phyloP scores from a whole-genome alignment of 306 rosid species.

The Trifolium repens region DNA sequence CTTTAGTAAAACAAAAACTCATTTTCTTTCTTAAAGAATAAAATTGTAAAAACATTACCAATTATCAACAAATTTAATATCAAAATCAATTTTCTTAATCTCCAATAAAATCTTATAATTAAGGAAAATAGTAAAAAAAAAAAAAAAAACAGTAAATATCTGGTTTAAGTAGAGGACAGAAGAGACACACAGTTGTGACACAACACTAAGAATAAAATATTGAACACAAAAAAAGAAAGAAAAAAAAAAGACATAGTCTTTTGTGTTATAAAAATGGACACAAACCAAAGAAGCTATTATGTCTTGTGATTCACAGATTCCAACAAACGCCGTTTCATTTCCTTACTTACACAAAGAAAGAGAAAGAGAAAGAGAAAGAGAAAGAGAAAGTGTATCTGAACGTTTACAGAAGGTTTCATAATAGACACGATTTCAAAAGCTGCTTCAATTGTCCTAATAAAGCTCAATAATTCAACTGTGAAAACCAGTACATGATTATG shows the following conservation, averaged over 20 bases:
- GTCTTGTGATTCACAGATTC: conserved; percentile 17
- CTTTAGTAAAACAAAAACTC: too few relatives aligned
- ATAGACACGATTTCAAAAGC: conserved; percentile 30
- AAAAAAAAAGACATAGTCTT: background rate
- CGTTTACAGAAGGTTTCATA: conserved; percentile 25
- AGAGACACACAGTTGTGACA: conserved; percentile 22
- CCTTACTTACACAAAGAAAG: background rate
- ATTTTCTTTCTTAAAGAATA: too few relatives aligned
- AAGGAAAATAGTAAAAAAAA: too few relatives aligned
- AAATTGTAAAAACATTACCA: too few relatives aligned
- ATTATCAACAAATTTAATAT: too few relatives aligned
- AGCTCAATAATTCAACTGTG: conserved; percentile 28
- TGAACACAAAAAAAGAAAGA: background rate
- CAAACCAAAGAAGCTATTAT: conserved; percentile 19
- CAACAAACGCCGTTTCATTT: conserved; percentile 38
- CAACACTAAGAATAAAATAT: conserved; percentile 26
- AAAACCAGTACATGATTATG: background rate
- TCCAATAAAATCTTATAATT: too few relatives aligned
- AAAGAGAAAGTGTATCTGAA: conserved; percentile 11
- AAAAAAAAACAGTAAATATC: background rate
- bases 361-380: background rate
- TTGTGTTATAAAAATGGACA: conserved; percentile 30
- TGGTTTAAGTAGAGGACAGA: background rate
- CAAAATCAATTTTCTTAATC: too few relatives aligned
- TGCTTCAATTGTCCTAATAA: conserved; percentile 17